Base-by-base conservation (phyloP, 805 yeast species). In the Sugiyamaella chiloensis region DNA sequence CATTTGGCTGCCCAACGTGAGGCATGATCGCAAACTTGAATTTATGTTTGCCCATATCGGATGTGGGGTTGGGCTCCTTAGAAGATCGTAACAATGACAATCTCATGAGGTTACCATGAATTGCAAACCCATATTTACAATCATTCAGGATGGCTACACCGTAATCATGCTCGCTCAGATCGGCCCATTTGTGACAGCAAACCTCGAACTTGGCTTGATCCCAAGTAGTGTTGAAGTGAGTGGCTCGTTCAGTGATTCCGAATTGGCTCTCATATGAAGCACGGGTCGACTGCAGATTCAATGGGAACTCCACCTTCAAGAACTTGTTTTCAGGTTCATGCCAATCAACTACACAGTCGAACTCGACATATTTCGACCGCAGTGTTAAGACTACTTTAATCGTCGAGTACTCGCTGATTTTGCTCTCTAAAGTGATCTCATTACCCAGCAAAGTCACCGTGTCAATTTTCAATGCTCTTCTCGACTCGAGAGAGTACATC, bases 131-230 rank as follows among this genome's bases (percentile, higher is more conserved):
- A 60, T 83, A 87, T 62, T 87, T 87, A 55, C 80, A 74, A 61
- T 84, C 78, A 61, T 87, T 87, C 54, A 87, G 63, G n/a, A 87
- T 69, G 0, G 89, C 75, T 11, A 85, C 88, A 64, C 95, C 95
- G 58, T 84, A 85, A 53, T 75, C 78, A 64, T 67, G 76, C 56
- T 85, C 95, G 20, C 17, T 11, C 19, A 31, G 19, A n/a, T 31
- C 36, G 88, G 81, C 59, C 9, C 9, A 31, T 31, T 31, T 31
- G 62, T 87, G 95, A 62, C 82, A 85, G 59, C 93, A 84, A 11
- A 85, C 89, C 64, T 87, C 95, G 64, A 87, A 87, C 61, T 85
- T 85, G 40, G 95, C 95, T 40, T 81, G 79, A 60, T 86, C 95
- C 93, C 93, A 86, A 0, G 83, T 71, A 0, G 95, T 86, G 60